phyloP scores from a whole-genome alignment of 345 rosid genomes.

The Camelina sativa region DNA sequence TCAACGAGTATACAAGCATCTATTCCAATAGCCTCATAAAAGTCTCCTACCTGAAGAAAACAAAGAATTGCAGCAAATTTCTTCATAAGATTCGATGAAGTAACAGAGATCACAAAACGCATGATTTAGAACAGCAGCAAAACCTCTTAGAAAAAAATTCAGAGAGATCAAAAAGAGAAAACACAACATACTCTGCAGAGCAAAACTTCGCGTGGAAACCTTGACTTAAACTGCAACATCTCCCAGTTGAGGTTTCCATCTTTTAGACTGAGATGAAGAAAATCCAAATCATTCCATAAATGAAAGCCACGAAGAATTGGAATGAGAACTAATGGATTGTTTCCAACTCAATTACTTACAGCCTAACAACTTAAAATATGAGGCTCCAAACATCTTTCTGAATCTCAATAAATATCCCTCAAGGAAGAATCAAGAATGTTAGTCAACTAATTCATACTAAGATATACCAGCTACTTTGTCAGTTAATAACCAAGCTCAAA shows the following conservation, averaged over 20 bases:
- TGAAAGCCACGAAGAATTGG: conserved; percentile 2
- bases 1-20: conserved; percentile 98
- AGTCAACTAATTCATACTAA: conserved; percentile 10
- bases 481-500: conserved; percentile 6
- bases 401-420: conserved; percentile 14
- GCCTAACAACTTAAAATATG: background rate
- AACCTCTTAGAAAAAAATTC: background rate
- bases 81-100: conserved; percentile 3
- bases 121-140: background rate
- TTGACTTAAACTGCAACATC: conserved; percentile 93
- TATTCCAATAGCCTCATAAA: conserved; percentile 93
- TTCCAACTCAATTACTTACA: conserved; percentile 1
- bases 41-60: conserved; percentile 80
- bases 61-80: background rate
- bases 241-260: conserved; percentile 90
- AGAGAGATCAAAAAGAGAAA: background rate
- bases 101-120: background rate
- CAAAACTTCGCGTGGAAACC: conserved; percentile 91
- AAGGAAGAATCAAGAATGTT: background rate
- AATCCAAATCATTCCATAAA: conserved; percentile 24
- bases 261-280: conserved; percentile 66
- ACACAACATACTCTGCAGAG: conserved; percentile 81
- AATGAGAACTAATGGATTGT: background rate
- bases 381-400: background rate
- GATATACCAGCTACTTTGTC: background rate